These are phyloP conservation scores for Dendrobium nobile DNA, from an alignment of 106 monocot genomes.

Conservation along the genomic window DNA sequence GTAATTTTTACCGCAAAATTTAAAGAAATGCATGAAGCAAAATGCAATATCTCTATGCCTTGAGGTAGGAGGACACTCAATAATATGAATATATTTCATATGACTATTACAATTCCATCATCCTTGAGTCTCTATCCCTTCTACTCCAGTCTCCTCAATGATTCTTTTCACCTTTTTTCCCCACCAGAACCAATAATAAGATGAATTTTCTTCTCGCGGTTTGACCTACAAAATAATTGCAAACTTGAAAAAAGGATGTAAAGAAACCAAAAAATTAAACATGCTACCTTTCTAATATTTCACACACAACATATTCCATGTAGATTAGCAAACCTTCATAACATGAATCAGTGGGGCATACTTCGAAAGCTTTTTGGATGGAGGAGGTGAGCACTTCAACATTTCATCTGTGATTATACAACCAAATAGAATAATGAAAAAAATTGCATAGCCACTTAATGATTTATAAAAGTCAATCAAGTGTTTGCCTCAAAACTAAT, in stretches of 20 bases:
- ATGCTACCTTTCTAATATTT: background rate
- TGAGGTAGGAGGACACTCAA: background rate
- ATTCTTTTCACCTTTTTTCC: slow-evolving; percentile 93
- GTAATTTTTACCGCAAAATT: slow-evolving; percentile 74
- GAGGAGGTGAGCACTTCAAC: slow-evolving; percentile 66
- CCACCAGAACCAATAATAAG: slow-evolving; percentile 90
- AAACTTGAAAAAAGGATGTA: background rate
- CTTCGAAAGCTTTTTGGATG: slow-evolving; percentile 64
- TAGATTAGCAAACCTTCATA: slow-evolving; percentile 69
- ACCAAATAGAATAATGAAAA: background rate
- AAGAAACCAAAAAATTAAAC: background rate
- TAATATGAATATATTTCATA: background rate
- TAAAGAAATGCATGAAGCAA: slow-evolving; percentile 6
- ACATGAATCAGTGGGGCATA: slow-evolving; percentile 91
- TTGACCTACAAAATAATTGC: slow-evolving; percentile 52
- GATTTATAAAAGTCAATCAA: background rate
- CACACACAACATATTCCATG: background rate
- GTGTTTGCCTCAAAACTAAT: too few relatives aligned
- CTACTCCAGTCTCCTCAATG: slow-evolving; percentile 94
- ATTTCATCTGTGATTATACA: slow-evolving; percentile 56
- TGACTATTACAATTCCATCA: slow-evolving; percentile 63
- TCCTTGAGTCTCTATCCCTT: slow-evolving; percentile 81
- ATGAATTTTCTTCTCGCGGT: slow-evolving; percentile 78
- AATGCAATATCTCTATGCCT: background rate
- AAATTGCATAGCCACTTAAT: background rate